phyloP scores from a whole-genome alignment of 495 filamentous ascomycete species.

The Rostrohypoxylon terebratum region DNA sequence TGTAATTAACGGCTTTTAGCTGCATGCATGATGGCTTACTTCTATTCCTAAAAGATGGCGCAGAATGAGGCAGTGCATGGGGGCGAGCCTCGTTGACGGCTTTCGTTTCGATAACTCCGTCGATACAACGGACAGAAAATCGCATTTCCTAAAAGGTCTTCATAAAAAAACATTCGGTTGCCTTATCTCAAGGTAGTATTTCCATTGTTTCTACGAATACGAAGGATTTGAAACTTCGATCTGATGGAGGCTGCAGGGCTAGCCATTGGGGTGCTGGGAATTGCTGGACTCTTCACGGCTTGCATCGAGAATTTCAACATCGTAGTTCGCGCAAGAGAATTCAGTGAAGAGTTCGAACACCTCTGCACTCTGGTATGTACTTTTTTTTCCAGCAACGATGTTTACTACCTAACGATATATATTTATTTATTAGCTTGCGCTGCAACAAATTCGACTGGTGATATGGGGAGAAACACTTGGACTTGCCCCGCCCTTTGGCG shows the following conservation, averaged over 20 bases:
- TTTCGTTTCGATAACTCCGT: too few relatives aligned
- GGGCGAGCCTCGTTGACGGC: too few relatives aligned
- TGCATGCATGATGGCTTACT: too few relatives aligned
- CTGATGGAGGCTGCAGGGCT: not conserved
- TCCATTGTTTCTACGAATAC: not conserved
- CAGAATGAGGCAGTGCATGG: too few relatives aligned
- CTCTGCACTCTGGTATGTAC: slow-evolving; percentile 8
- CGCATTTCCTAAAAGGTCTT: too few relatives aligned
- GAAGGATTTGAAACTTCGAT: not conserved
- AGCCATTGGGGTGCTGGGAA: slow-evolving; percentile 3
- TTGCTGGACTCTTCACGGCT: slow-evolving; percentile 6
- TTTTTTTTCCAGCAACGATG: not conserved
- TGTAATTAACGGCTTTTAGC: too few relatives aligned
- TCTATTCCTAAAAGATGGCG: too few relatives aligned
- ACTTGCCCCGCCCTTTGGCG: not conserved
- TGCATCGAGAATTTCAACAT: slow-evolving; percentile 19
- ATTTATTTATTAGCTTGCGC: not conserved
- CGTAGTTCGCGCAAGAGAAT: slow-evolving; percentile 15
- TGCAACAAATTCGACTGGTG: slow-evolving; percentile 7
- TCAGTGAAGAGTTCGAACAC: slow-evolving; percentile 10
- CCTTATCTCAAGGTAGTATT: not conserved
- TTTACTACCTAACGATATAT: not conserved
- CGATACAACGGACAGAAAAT: too few relatives aligned
- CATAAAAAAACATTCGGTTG: not conserved
- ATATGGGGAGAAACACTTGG: slow-evolving; percentile 19